phyloP scores from a whole-genome alignment of 306 rosid species.

The Citrullus amarus region DNA sequence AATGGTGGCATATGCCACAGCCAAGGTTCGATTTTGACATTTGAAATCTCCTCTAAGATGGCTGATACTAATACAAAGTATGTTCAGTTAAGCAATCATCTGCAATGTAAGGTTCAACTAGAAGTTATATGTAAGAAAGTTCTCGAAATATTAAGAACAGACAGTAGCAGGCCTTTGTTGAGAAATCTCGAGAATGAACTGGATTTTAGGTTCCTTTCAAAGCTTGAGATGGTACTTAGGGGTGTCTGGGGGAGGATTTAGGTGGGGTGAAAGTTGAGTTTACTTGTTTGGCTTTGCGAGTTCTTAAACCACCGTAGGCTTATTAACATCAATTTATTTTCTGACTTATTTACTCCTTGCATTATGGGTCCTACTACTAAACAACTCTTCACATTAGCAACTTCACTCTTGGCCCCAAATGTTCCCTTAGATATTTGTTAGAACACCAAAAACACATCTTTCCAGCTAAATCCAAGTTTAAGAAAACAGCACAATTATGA shows the following conservation, averaged over 20 bases:
- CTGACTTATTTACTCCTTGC: too few species aligned
- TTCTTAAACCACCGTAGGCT: too few species aligned
- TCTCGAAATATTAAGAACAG: background rate
- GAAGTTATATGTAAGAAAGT: background rate
- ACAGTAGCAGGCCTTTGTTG: background rate
- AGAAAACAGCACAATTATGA: background rate
- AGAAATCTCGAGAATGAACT: background rate
- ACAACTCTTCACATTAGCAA: too few species aligned
- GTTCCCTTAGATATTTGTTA: background rate
- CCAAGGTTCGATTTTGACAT: slow-evolving; percentile 24
- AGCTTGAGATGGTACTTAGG: too few species aligned
- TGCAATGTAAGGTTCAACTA: background rate
- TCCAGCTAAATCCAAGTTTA: background rate
- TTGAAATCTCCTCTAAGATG: background rate
- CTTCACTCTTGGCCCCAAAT: too few species aligned
- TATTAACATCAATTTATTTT: too few species aligned
- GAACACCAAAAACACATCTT: background rate
- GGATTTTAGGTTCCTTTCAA: too few species aligned
- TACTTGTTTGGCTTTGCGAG: too few species aligned
- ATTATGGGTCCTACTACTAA: too few species aligned
- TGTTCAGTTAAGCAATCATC: background rate
- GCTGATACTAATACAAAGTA: background rate
- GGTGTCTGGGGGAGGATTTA: too few species aligned
- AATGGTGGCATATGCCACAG: slow-evolving; percentile 57
- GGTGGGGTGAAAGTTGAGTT: too few species aligned